Evolutionary conservation across 371 early-diverging fungal species (phyloP).

Genomic region (Dichotomocladium elegans): DNA sequence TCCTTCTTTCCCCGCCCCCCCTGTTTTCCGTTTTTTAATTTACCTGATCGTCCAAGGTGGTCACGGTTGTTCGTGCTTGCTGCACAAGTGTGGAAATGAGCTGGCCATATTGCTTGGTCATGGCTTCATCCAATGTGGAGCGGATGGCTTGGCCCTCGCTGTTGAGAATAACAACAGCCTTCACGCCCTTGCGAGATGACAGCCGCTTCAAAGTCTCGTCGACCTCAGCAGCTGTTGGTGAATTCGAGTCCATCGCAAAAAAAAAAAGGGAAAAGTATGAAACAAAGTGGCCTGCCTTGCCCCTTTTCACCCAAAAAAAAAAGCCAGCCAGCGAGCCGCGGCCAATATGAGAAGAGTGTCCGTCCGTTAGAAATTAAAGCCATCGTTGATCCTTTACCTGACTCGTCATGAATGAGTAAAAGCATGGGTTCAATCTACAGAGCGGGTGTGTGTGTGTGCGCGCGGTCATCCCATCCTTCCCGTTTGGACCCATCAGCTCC

Average conservation of each 20-base stretch:
- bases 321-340: too few species aligned
- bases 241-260: neutral
- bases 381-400: too few species aligned
- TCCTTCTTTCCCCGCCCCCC: too few species aligned
- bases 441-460: too few species aligned
- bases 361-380: too few species aligned
- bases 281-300: neutral
- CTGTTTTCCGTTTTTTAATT: too few species aligned
- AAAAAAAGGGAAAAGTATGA: neutral
- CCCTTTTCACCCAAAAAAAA: too few species aligned
- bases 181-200: slow-evolving; percentile 76
- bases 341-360: too few species aligned
- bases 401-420: too few species aligned
- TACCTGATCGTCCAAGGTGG: slow-evolving; percentile 37
- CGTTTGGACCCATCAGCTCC: too few species aligned
- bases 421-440: too few species aligned
- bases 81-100: slow-evolving; percentile 30
- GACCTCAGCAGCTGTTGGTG: slow-evolving; percentile 58
- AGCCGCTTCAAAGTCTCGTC: slow-evolving; percentile 92
- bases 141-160: slow-evolving; percentile 82
- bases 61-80: slow-evolving; percentile 31
- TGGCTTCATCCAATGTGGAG: slow-evolving; percentile 77
- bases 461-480: too few species aligned
- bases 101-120: slow-evolving; percentile 73
- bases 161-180: slow-evolving; percentile 76